Conservation (phyloP, 2,329 filamentous ascomycete species). For the Rhynchosporium secalis region DNA sequence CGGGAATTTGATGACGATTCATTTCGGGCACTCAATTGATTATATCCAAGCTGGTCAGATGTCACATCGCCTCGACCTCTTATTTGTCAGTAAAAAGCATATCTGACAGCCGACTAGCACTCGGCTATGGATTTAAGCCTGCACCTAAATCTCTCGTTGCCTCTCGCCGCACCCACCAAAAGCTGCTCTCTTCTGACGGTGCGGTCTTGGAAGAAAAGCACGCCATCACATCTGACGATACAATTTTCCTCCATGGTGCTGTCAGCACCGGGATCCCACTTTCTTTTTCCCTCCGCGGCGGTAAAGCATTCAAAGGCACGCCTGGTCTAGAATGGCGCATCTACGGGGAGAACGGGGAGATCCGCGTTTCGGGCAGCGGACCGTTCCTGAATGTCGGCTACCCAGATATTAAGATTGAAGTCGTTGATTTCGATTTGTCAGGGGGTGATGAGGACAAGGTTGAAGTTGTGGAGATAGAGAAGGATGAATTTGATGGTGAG, state of each 20-base stretch:
- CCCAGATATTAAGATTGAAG: constrained; percentile 26
- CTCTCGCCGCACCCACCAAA: constrained; percentile 17
- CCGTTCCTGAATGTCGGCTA: constrained; percentile 28
- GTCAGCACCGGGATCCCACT: constrained; percentile 26
- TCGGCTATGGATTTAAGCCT: constrained; percentile 26
- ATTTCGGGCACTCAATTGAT: constrained; percentile 44
- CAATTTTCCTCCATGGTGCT: constrained; percentile 28
- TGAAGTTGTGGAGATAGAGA: constrained; percentile 20
- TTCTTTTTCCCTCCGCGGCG: constrained; percentile 25
- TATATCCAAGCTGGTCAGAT: constrained; percentile 39
- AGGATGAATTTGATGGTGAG: constrained; percentile 22
- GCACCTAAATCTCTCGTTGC: constrained; percentile 23
- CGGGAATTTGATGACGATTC: constrained; percentile 36
- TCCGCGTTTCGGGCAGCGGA: neutral
- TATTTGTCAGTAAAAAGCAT: neutral
- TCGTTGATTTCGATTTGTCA: constrained; percentile 19
- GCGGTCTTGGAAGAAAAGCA: constrained; percentile 18
- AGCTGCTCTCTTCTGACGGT: constrained; percentile 13
- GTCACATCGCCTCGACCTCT: neutral
- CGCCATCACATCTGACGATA: constrained; percentile 25
- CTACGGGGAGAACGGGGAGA: constrained; percentile 52
- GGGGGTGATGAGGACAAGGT: constrained; percentile 11
- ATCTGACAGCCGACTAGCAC: constrained; percentile 15
- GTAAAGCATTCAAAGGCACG: constrained; percentile 18
- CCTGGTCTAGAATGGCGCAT: constrained; percentile 50